Conservation (phyloP, 2,329 filamentous ascomycete genomes). For the Phaeosphaeriaceae sp. region DNA sequence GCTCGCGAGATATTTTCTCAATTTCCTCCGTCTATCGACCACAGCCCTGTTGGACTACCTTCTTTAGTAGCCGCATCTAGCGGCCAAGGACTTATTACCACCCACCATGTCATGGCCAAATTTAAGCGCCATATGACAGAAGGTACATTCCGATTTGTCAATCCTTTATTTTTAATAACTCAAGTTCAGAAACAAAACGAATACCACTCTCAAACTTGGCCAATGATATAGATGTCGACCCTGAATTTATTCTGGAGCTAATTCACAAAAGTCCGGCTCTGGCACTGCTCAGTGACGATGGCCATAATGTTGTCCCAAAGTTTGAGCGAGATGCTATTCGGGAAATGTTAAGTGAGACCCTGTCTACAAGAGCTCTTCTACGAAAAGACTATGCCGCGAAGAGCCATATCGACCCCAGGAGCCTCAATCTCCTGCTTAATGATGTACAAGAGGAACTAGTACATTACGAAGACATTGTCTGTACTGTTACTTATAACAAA, state of each 20-base stretch:
- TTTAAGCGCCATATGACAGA: slow-evolving; percentile 28
- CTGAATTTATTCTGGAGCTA: slow-evolving; percentile 24
- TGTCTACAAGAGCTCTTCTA: slow-evolving; percentile 23
- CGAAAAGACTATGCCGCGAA: slow-evolving; percentile 23
- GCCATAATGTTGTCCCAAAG: slow-evolving; percentile 31
- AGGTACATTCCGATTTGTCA: slow-evolving; percentile 5
- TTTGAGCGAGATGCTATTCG: slow-evolving; percentile 25
- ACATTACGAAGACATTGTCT: slow-evolving; percentile 24
- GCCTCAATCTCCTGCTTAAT: slow-evolving; percentile 27
- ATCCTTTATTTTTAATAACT: slow-evolving; percentile 1
- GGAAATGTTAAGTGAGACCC: slow-evolving; percentile 11
- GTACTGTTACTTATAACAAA: slow-evolving; percentile 21
- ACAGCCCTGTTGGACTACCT: slow-evolving; percentile 9
- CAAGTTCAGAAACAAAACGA: slow-evolving; percentile 15
- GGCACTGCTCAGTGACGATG: slow-evolving; percentile 33
- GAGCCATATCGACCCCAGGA: slow-evolving; percentile 29
- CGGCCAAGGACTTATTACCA: slow-evolving; percentile 36
- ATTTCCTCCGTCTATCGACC: slow-evolving; percentile 25
- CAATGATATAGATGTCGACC: slow-evolving; percentile 28
- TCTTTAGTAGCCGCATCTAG: slow-evolving; percentile 27
- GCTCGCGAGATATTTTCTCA: slow-evolving; percentile 32
- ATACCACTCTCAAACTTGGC: slow-evolving; percentile 22
- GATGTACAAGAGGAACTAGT: slow-evolving; percentile 15
- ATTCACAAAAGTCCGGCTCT: slow-evolving; percentile 21
- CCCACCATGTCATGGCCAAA: slow-evolving; percentile 21